phyloP scores from a whole-genome alignment of 176 grass and related monocot species.

The Phoenix dactylifera region DNA sequence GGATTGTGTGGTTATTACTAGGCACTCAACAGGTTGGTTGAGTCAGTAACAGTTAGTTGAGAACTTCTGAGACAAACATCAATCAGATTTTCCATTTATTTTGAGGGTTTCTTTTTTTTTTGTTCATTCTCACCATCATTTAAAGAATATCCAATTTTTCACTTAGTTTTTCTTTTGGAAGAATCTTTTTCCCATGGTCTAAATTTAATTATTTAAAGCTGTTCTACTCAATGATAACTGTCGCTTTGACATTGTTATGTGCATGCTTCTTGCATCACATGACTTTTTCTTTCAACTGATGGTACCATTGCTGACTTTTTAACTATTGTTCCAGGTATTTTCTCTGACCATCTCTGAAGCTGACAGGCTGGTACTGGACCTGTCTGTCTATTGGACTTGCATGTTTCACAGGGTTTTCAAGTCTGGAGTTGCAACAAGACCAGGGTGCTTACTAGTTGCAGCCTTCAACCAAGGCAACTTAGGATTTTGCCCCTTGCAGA shows the following conservation, averaged over 20 bases:
- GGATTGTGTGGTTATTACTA: no score
- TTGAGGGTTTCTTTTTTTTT: background rate
- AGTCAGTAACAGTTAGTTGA: no score
- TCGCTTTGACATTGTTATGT: no score
- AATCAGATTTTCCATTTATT: background rate
- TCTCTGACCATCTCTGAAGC: constrained; percentile 98
- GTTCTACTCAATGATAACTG: no score
- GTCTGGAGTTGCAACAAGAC: constrained; percentile 21
- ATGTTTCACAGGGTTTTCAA: constrained; percentile 42
- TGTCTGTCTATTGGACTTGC: constrained; percentile 18
- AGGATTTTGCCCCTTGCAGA: background rate
- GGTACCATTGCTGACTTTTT: constrained; percentile 13
- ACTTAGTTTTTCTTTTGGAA: constrained; percentile 2
- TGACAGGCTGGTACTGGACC: constrained; percentile 66
- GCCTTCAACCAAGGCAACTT: background rate
- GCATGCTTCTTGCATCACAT: no score
- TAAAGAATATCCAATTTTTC: no score
- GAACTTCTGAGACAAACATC: no score
- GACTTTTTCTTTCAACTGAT: no score
- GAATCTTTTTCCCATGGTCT: background rate
- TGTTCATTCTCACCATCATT: no score
- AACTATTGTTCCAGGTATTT: constrained; percentile 83
- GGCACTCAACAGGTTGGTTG: no score
- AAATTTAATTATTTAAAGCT: no score
- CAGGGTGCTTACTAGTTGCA: constrained; percentile 19